Evolutionary conservation across 2,329 filamentous ascomycete species (phyloP).

Genomic region (Penicillium sp.): DNA sequence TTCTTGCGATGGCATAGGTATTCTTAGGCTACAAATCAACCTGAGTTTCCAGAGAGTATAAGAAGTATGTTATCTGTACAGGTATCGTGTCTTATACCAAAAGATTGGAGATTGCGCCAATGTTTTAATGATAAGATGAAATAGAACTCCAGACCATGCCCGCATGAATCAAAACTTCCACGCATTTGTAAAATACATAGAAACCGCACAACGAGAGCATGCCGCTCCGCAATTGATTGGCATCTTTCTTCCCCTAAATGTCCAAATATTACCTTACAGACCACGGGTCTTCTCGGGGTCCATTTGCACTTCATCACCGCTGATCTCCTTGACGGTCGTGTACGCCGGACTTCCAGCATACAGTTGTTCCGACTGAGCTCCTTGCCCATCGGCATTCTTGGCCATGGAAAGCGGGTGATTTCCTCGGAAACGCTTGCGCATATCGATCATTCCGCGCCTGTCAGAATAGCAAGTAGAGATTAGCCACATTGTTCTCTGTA

Average conservation of each 20-base stretch:
- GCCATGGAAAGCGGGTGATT: conserved; percentile 79
- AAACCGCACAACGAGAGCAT: neutral
- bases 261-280: conserved; percentile 26
- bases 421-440: conserved; percentile 96
- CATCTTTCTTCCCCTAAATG: neutral
- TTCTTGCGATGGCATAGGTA: conserved; percentile 7
- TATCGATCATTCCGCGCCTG: conserved; percentile 86
- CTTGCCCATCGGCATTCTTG: conserved; percentile 56
- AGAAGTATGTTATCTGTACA: neutral
- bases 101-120: conserved; percentile 8
- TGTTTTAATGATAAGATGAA: neutral
- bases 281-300: conserved; percentile 51
- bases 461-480: neutral
- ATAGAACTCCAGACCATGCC: conserved; percentile 27
- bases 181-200: conserved; percentile 5
- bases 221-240: neutral
- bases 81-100: neutral
- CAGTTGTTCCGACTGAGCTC: conserved; percentile 61
- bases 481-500: conserved; percentile 3
- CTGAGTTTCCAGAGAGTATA: neutral
- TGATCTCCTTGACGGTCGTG: conserved; percentile 63
- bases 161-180: conserved; percentile 19
- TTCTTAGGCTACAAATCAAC: neutral
- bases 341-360: conserved; percentile 78
- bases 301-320: conserved; percentile 62